These are phyloP conservation scores for Hypoxylon subgilvum DNA, from an alignment of 495 filamentous ascomycete species.

Conservation along the genomic window DNA sequence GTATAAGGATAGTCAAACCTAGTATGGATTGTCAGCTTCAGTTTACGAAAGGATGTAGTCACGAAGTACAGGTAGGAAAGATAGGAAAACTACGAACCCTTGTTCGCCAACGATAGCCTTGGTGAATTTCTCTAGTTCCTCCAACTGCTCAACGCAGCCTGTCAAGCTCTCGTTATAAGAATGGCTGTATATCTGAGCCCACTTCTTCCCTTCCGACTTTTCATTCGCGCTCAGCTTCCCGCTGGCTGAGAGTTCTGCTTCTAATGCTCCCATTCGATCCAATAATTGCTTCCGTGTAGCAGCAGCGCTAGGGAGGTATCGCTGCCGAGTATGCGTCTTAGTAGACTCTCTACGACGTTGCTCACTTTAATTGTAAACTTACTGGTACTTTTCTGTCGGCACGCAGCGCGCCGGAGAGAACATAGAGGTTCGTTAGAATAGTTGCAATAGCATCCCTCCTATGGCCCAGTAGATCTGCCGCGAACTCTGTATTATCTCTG, in stretches of 20 bases:
- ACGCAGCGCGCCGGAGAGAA: constrained; percentile 60
- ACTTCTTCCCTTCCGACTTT: constrained; percentile 37
- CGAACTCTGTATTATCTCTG: constrained; percentile 50
- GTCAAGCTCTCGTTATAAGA: constrained; percentile 59
- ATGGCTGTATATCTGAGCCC: constrained; percentile 44
- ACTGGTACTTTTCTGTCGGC: constrained; percentile 57
- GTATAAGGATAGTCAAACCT: constrained; percentile 32
- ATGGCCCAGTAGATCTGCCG: constrained; percentile 51
- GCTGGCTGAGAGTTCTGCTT: constrained; percentile 45
- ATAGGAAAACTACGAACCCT: constrained; percentile 40
- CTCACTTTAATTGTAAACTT: constrained; percentile 6
- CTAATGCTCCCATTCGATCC: constrained; percentile 56
- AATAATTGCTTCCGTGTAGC: constrained; percentile 57
- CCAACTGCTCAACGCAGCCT: constrained; percentile 61
- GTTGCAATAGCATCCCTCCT: constrained; percentile 63
- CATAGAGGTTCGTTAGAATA: constrained; percentile 63
- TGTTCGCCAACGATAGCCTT: constrained; percentile 62
- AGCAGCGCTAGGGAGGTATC: constrained; percentile 61
- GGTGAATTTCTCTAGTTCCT: constrained; percentile 58
- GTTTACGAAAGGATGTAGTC: background rate
- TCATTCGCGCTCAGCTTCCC: constrained; percentile 31
- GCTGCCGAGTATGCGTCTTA: constrained; percentile 19
- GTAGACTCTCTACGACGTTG: background rate
- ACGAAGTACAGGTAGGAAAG: background rate
- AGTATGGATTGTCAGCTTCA: background rate